Conservation (phyloP, 208 protist species). For the Zelonia costaricensis region DNA sequence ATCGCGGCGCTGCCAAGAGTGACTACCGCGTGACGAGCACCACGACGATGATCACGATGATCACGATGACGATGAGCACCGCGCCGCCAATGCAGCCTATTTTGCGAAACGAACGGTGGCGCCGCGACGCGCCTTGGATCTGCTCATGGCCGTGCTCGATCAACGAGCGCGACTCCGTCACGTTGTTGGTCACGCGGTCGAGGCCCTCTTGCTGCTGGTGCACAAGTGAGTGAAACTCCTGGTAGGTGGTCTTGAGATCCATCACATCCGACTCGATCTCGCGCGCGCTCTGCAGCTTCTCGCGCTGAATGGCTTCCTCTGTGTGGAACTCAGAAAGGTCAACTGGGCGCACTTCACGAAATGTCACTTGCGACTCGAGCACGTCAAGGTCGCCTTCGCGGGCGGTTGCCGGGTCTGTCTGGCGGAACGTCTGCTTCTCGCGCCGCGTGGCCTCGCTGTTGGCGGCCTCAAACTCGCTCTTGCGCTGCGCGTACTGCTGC, state of each 20-base stretch:
- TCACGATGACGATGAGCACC: conserved; percentile 54
- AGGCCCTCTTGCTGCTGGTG: conserved; percentile 69
- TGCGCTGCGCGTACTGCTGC: conserved; percentile 41
- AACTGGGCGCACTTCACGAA: conserved; percentile 45
- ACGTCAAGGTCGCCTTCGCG: conserved; percentile 13
- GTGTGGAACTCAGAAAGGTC: conserved; percentile 69
- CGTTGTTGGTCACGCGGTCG: conserved; percentile 54
- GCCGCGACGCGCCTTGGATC: conserved; percentile 49
- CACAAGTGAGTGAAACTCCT: conserved; percentile 75
- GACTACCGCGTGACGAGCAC: conserved; percentile 26
- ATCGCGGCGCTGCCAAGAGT: background rate
- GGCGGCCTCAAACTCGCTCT: conserved; percentile 42
- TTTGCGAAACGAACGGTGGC: conserved; percentile 65
- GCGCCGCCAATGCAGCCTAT: conserved; percentile 54
- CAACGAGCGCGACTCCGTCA: conserved; percentile 51
- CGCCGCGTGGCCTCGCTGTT: conserved; percentile 49
- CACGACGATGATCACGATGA: conserved; percentile 59
- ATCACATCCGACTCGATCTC: conserved; percentile 80
- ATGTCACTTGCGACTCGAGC: conserved; percentile 34
- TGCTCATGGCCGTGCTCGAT: conserved; percentile 62
- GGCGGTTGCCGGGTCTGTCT: conserved; percentile 8
- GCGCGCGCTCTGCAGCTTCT: conserved; percentile 62
- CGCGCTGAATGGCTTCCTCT: conserved; percentile 72
- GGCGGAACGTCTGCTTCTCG: conserved; percentile 64
- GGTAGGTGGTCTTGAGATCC: conserved; percentile 72